Conservation (phyloP, 371 early-diverging fungal genomes). For the Choanephora cucurbitarum region DNA sequence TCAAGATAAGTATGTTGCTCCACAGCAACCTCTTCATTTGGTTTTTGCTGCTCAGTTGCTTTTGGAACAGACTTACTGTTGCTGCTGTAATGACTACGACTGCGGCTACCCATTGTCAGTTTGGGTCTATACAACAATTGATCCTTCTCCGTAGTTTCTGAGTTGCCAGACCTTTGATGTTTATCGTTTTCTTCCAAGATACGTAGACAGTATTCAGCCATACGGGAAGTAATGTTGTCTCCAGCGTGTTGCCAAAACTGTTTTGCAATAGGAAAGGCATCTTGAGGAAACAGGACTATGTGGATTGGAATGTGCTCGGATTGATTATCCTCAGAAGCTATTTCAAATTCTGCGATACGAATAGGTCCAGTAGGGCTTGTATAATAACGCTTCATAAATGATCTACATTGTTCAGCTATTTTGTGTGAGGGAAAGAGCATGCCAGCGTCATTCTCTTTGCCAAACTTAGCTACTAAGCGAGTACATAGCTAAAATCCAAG, state of each 20-base stretch:
- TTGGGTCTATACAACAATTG: slow-evolving; percentile 18
- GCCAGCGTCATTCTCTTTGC: slow-evolving; percentile 62
- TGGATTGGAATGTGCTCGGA: slow-evolving; percentile 52
- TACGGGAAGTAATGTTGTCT: slow-evolving; percentile 83
- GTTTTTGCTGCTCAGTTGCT: background rate
- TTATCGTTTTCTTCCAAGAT: slow-evolving; percentile 57
- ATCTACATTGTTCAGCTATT: slow-evolving; percentile 70
- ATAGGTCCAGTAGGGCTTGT: slow-evolving; percentile 31
- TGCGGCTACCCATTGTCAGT: slow-evolving; percentile 20
- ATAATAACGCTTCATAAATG: slow-evolving; percentile 62
- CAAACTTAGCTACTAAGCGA: slow-evolving; percentile 66
- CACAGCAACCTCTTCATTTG: slow-evolving; percentile 38
- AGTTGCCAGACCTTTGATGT: background rate
- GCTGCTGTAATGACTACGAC: slow-evolving; percentile 23
- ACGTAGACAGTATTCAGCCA: slow-evolving; percentile 81
- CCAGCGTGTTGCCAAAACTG: slow-evolving; percentile 96
- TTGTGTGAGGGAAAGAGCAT: slow-evolving; percentile 77
- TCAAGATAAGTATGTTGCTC: slow-evolving; percentile 75
- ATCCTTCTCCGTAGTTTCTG: background rate
- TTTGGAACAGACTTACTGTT: slow-evolving; percentile 1
- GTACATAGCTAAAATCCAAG: slow-evolving; percentile 36
- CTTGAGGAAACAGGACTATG: slow-evolving; percentile 75
- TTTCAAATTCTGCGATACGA: slow-evolving; percentile 66
- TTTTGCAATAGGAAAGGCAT: slow-evolving; percentile 73
- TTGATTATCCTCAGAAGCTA: slow-evolving; percentile 42